Evolutionary conservation across 208 protist species (phyloP).

Genomic region (Trypanosoma rangeli): DNA sequence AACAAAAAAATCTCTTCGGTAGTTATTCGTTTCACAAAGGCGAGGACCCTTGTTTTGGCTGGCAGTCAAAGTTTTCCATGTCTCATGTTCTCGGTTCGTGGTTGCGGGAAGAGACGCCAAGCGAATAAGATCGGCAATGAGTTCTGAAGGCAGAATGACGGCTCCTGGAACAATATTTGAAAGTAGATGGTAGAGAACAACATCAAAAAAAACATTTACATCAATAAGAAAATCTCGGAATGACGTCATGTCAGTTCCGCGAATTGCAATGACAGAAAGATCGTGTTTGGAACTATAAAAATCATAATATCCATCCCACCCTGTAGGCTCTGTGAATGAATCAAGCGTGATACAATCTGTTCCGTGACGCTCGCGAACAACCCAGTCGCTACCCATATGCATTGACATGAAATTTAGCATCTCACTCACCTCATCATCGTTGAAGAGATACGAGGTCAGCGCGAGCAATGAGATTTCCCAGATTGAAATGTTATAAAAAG

Average conservation of each 20-base stretch:
- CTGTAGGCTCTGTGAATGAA: slow-evolving; percentile 53
- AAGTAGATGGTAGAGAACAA: slow-evolving; percentile 70
- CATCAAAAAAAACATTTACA: slow-evolving; percentile 79
- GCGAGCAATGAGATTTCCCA: slow-evolving; percentile 74
- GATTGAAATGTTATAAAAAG: slow-evolving; percentile 60
- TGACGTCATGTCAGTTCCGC: slow-evolving; percentile 75
- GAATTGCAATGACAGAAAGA: slow-evolving; percentile 61
- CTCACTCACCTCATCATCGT: slow-evolving; percentile 46
- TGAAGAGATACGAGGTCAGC: slow-evolving; percentile 61
- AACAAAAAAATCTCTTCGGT: slow-evolving; percentile 70
- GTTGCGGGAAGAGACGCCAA: slow-evolving; percentile 47
- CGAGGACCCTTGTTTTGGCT: slow-evolving; percentile 47
- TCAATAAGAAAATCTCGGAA: slow-evolving; percentile 77
- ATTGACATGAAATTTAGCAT: slow-evolving; percentile 71
- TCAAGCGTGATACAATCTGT: slow-evolving; percentile 35
- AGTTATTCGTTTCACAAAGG: slow-evolving; percentile 76
- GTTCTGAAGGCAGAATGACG: slow-evolving; percentile 52
- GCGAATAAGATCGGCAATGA: slow-evolving; percentile 58
- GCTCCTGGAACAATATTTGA: slow-evolving; percentile 61
- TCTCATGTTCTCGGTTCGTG: neutral
- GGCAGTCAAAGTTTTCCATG: slow-evolving; percentile 33
- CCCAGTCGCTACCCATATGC: slow-evolving; percentile 67
- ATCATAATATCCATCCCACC: slow-evolving; percentile 71
- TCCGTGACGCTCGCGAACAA: slow-evolving; percentile 53
- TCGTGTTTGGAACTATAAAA: slow-evolving; percentile 65